A percentile compares a stretch with the other conserved stretches of the same genome.
These are phyloP conservation scores for Eucalyptus cloeziana DNA, from an alignment of 345 rosid species.

Conservation along the genomic window DNA sequence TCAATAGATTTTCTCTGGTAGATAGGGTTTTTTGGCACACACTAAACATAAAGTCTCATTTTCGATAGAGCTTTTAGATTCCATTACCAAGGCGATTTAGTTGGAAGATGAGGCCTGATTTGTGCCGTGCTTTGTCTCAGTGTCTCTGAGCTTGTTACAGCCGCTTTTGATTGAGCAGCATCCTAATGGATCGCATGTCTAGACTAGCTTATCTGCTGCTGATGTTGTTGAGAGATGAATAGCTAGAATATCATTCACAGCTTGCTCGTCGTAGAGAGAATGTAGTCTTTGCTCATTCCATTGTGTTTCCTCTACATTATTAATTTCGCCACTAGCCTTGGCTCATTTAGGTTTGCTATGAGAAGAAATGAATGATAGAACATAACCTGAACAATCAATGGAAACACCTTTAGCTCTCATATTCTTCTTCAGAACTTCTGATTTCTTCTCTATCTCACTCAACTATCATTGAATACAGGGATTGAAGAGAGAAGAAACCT, in stretches of 20 bases:
- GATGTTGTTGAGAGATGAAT: background rate
- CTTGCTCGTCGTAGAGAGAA: background rate
- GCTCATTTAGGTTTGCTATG: background rate
- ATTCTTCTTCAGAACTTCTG: no score
- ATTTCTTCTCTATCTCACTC: no score
- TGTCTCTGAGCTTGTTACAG: background rate
- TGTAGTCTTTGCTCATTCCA: background rate
- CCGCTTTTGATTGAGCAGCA: background rate
- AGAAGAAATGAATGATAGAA: no score
- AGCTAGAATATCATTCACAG: background rate
- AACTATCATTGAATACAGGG: no score
- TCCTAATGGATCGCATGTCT: background rate
- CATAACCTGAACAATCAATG: no score
- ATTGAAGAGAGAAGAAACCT: no score
- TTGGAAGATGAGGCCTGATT: background rate
- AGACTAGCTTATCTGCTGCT: background rate
- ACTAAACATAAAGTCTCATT: background rate
- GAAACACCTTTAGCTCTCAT: no score
- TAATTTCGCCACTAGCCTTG: background rate
- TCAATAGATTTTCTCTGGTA: background rate
- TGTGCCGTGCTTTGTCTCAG: background rate
- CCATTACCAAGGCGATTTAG: background rate
- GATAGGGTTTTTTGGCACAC: background rate
- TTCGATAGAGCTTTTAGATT: background rate
- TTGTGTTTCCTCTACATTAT: background rate